Evolutionary conservation across 208 protist genomes (phyloP).

Genomic region (Pavlovales sp.): DNA sequence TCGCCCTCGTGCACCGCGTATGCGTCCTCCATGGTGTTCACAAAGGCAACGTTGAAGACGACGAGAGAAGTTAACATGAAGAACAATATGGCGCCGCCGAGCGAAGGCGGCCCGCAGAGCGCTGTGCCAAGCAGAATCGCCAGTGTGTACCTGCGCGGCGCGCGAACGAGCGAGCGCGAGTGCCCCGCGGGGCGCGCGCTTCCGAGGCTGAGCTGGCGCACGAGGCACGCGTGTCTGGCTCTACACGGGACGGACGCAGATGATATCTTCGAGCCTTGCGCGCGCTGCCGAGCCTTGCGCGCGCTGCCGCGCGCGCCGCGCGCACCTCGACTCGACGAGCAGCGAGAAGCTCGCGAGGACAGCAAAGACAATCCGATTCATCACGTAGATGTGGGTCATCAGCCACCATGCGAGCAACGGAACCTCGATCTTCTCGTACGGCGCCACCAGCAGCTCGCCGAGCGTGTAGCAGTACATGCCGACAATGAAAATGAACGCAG

Average conservation of each 20-base stretch:
- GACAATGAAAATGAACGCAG: background rate
- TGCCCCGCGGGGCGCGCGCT: no score
- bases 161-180: no score
- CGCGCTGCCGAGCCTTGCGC: no score
- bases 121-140: background rate
- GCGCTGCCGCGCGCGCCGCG: no score
- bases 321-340: background rate
- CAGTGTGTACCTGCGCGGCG: no score
- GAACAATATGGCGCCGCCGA: background rate
- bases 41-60: slow-evolving; percentile 1
- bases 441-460: background rate
- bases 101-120: background rate
- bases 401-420: background rate
- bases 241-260: no score
- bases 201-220: no score
- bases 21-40: background rate
- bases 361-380: background rate
- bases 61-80: background rate
- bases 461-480: background rate
- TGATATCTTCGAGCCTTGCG: no score
- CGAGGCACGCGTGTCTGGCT: no score
- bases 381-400: background rate
- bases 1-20: background rate
- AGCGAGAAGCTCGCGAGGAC: background rate
- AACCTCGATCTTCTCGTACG: background rate